phyloP scores from a whole-genome alignment of 2,329 filamentous ascomycete species.

The Cladophialophora psammophila region DNA sequence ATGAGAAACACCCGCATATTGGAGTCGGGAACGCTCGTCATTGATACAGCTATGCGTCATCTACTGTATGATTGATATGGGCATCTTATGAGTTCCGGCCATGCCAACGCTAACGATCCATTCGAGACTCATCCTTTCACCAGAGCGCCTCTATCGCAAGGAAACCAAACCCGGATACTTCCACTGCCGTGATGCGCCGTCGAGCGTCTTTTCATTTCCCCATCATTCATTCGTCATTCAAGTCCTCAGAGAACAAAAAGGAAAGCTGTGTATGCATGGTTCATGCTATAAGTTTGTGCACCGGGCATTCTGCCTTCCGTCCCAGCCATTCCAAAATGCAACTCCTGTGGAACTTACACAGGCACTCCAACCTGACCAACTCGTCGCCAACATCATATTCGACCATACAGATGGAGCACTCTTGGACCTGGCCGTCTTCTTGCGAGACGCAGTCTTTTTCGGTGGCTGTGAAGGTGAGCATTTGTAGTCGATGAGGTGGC shows the following conservation, averaged over 20 bases:
- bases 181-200: not conserved
- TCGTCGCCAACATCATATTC: slow-evolving; percentile 68
- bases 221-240: slow-evolving; percentile 12
- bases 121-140: not conserved
- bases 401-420: slow-evolving; percentile 71
- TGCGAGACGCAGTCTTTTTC: slow-evolving; percentile 68
- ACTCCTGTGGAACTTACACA: slow-evolving; percentile 69
- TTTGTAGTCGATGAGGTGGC: slow-evolving; percentile 44
- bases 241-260: slow-evolving; percentile 9
- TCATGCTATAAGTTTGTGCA: slow-evolving; percentile 57
- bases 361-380: slow-evolving; percentile 67
- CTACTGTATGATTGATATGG: not conserved
- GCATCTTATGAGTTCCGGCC: not conserved
- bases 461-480: slow-evolving; percentile 62
- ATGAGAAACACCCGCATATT: not conserved
- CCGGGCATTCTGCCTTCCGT: slow-evolving; percentile 65
- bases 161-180: not conserved
- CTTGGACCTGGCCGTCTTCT: slow-evolving; percentile 61
- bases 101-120: not conserved
- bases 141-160: not conserved
- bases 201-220: not conserved
- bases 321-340: slow-evolving; percentile 70
- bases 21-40: not conserved
- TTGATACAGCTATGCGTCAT: not conserved
- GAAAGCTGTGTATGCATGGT: not conserved